A percentile compares a stretch with the other conserved stretches of the same genome.
Evolutionary conservation across 306 rosid species (phyloP).

Genomic region (Quercus aquifolioides): DNA sequence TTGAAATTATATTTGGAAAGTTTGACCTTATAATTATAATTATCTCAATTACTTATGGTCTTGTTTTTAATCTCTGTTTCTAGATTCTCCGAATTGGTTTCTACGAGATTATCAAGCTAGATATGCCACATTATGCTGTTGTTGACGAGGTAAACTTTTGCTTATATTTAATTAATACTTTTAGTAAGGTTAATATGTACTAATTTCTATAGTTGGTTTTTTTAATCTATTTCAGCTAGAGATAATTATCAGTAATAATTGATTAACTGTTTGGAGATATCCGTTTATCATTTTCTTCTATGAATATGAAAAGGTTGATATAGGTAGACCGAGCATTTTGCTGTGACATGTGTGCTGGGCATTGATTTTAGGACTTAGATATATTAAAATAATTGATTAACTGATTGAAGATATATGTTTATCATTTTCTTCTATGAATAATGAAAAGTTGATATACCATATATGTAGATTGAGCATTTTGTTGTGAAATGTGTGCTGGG

Average conservation of each 20-base stretch:
- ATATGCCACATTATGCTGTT: slow-evolving; percentile 87
- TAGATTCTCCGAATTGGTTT: slow-evolving; percentile 80
- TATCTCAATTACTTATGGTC: neutral
- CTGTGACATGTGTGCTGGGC: neutral
- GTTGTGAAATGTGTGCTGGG: neutral
- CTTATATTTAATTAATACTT: neutral
- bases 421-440: neutral
- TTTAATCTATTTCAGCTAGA: neutral
- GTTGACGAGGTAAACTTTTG: slow-evolving; percentile 68
- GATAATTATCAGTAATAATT: neutral
- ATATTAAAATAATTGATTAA: neutral
- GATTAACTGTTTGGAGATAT: slow-evolving; percentile 5
- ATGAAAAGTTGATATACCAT: neutral
- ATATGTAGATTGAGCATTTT: neutral
- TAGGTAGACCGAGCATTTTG: no score
- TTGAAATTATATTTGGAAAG: neutral
- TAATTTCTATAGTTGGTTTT: neutral
- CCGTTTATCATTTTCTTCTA: neutral
- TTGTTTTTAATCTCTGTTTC: slow-evolving; percentile 14
- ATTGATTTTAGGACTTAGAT: neutral
- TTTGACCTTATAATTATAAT: neutral
- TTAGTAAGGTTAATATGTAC: neutral
- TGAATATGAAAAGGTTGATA: neutral
- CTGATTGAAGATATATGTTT: slow-evolving; percentile 12
- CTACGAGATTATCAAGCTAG: slow-evolving; percentile 78